Evolutionary conservation across 164 flowering plant genomes (phyloP).

Genomic region (Protea cynaroides): DNA sequence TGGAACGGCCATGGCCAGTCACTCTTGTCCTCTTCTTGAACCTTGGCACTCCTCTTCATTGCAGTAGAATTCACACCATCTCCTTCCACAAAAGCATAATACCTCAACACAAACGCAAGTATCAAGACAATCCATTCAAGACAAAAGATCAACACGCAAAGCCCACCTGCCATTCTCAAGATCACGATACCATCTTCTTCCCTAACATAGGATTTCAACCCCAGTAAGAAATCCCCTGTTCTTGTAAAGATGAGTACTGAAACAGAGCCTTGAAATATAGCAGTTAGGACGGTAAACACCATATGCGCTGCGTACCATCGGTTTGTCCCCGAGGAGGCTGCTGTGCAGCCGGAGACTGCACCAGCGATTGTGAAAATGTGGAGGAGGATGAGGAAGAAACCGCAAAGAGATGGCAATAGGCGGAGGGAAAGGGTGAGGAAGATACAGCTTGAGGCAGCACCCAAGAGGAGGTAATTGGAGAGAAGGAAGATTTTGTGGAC

Average conservation of each 20-base stretch:
- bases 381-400: constrained; percentile 72
- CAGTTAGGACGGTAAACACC: constrained; percentile 66
- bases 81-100: constrained; percentile 45
- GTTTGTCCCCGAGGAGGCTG: constrained; percentile 36
- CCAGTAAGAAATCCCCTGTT: constrained; percentile 41
- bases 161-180: constrained; percentile 54
- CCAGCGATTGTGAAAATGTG: constrained; percentile 56
- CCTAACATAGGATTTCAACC: constrained; percentile 56
- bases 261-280: constrained; percentile 74
- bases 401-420: constrained; percentile 56
- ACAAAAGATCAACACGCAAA: constrained; percentile 40
- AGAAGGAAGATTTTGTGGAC: constrained; percentile 68
- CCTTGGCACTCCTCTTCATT: constrained; percentile 36
- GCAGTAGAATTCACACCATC: constrained; percentile 11
- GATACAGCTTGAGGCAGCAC: constrained; percentile 82
- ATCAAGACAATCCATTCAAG: constrained; percentile 61
- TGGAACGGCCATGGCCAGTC: constrained; percentile 48
- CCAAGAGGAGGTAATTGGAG: constrained; percentile 70
- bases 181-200: constrained; percentile 64
- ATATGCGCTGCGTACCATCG: constrained; percentile 65
- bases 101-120: constrained; percentile 56
- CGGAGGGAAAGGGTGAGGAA: constrained; percentile 80
- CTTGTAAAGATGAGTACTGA: constrained; percentile 58
- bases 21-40: constrained; percentile 27
- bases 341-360: constrained; percentile 45